Evolutionary conservation across 83 land plant genomes (phyloP), one percentile per base, ranked within the genome.

Genomic region (Isoetes engelmannii): DNA sequence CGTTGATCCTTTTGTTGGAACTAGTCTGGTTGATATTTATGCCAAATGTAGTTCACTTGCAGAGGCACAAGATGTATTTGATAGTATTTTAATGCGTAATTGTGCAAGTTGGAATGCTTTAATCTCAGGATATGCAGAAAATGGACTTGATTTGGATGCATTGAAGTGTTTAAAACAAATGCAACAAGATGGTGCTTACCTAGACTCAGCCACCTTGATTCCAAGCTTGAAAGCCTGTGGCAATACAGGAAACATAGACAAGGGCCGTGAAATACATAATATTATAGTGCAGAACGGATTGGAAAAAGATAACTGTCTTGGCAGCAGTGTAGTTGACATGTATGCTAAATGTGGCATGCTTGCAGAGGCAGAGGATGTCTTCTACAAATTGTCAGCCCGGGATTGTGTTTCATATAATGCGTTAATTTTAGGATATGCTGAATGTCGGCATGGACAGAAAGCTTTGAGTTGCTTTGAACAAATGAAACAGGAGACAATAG

Each of bases 341-440:
- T 80, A 80, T 47, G 58, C 78, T 19, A 75, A 74, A 60, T 80
- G 82, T 20, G 82, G 82, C 48, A 41, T 63, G 47, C 58, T 80
- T 13, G 65, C 56, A 42, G 47, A 72, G 18, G 82, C 82, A 47
- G 63, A 37, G 7, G 71, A 80, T 15, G 13, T 75, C 51, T 80
- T 80, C 46, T 61, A 67, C 17, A 47, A 58, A 17, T 28, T 80
- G 48, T 68, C 69, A 9, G 47, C 45, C 8, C 74, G 59, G 56
- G 82, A 80, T 58, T 63, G 43, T 4, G 37, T 67, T 2, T 75
- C 76, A 63, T 80, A 67, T 61, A 80, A 71, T 68, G 74, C 82
- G 3, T 62, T 80, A 78, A 80, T 80, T 42, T 57, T 68, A 4
- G 82, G 82, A 44, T 55, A 74, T 28, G 82, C 78, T 9, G 42